Conservation (phyloP, 1,284 basidiomycete species). For the Trametes polyzona region DNA sequence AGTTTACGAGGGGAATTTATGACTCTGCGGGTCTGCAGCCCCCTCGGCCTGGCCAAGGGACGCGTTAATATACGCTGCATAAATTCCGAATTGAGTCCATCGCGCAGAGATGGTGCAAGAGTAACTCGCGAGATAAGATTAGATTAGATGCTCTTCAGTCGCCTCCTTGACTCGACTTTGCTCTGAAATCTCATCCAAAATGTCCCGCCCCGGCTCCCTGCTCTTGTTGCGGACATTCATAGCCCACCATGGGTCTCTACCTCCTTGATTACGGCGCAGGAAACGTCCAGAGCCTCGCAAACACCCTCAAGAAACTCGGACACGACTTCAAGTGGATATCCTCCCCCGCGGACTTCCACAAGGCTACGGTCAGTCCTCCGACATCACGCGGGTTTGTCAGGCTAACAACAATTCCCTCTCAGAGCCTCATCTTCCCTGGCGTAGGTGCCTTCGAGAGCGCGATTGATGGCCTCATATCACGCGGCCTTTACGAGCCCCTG, state of each 20-base stretch:
- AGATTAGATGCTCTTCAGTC: constrained; percentile 26
- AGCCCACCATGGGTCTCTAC: constrained; percentile 67
- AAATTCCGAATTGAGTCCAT: constrained; percentile 23
- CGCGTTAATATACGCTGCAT: not conserved
- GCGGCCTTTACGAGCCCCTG: constrained; percentile 84
- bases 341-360: constrained; percentile 82
- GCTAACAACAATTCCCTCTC: constrained; percentile 26
- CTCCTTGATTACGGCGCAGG: constrained; percentile 96
- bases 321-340: constrained; percentile 92
- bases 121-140: constrained; percentile 19
- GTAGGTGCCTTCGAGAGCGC: constrained; percentile 95
- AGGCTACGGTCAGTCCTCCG: constrained; percentile 78
- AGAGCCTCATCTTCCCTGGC: constrained; percentile 98
- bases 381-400: constrained; percentile 6
- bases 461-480: constrained; percentile 73
- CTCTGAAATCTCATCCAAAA: constrained; percentile 20
- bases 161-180: constrained; percentile 12
- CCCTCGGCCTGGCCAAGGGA: not conserved
- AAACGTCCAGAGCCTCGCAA: constrained; percentile 93
- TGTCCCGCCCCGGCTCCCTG: not conserved
- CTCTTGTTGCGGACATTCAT: constrained; percentile 4
- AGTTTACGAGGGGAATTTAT: not conserved
- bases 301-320: constrained; percentile 88
- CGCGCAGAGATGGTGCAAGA: constrained; percentile 21
- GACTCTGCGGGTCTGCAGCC: constrained; percentile 4